A percentile compares a stretch with the other conserved stretches of the same genome.
phyloP scores from a whole-genome alignment of 495 filamentous ascomycete genomes.

The Hyaloscypha bicolor region DNA sequence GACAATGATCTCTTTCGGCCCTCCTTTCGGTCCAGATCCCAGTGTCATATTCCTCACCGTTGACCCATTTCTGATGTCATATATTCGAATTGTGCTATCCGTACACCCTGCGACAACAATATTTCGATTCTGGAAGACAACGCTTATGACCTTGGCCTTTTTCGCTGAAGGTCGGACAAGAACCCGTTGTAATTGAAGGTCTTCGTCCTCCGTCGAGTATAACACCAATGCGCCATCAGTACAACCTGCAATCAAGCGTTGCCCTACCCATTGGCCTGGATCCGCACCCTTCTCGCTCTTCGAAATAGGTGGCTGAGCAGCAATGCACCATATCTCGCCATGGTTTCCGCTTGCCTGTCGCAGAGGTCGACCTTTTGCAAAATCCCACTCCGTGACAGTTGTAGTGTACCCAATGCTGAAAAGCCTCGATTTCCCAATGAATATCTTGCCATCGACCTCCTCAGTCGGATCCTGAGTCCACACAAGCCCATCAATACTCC shows the following conservation, averaged over 20 bases:
- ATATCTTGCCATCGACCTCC: conserved; percentile 59
- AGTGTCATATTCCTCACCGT: conserved; percentile 80
- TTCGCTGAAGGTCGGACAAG: conserved; percentile 75
- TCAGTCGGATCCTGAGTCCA: conserved; percentile 90
- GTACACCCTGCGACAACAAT: conserved; percentile 87
- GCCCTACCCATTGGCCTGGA: conserved; percentile 43
- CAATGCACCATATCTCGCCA: conserved; percentile 95
- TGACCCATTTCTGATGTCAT: conserved; percentile 78
- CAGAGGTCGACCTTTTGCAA: conserved; percentile 72
- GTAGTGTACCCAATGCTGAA: conserved; percentile 97
- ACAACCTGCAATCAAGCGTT: conserved; percentile 86
- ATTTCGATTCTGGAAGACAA: conserved; percentile 83
- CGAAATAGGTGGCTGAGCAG: conserved; percentile 73
- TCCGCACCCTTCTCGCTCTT: conserved; percentile 36
- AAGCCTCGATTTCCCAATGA: conserved; percentile 76
- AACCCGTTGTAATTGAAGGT: conserved; percentile 70
- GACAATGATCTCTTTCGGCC: conserved; percentile 82
- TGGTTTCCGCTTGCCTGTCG: conserved; percentile 88
- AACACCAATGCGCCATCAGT: conserved; percentile 88
- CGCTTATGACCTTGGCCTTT: conserved; percentile 82
- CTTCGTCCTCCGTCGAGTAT: conserved; percentile 79
- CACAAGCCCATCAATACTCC: conserved; percentile 84
- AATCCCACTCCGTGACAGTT: conserved; percentile 91
- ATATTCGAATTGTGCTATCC: conserved; percentile 88
- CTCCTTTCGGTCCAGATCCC: conserved; percentile 71